Evolutionary conservation across 768 basidiomycete species (phyloP).

Genomic region (Leccinellum albellum): DNA sequence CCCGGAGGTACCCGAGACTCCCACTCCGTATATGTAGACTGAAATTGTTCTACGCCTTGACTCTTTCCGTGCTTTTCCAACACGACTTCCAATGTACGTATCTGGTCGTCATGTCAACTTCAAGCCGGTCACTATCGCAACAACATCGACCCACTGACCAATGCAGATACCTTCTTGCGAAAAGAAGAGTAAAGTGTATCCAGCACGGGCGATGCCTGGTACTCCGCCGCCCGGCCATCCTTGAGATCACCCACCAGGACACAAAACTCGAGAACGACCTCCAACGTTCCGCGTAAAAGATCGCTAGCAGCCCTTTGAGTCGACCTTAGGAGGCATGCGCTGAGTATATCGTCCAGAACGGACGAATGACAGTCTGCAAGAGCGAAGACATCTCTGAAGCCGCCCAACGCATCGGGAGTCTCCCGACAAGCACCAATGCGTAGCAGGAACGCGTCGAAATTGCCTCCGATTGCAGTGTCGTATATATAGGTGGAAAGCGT

Average conservation of each 20-base stretch:
- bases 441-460: slow-evolving; percentile 67
- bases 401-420: slow-evolving; percentile 12
- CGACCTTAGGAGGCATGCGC: slow-evolving; percentile 68
- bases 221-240: slow-evolving; percentile 54
- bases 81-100: slow-evolving; percentile 50
- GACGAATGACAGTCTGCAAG: slow-evolving; percentile 63
- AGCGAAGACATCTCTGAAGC: slow-evolving; percentile 70
- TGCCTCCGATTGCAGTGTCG: slow-evolving; percentile 76
- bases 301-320: slow-evolving; percentile 65
- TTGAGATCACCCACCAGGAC: slow-evolving; percentile 60
- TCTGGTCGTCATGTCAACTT: slow-evolving; percentile 37
- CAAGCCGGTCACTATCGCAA: neutral
- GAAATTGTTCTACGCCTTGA: slow-evolving; percentile 16
- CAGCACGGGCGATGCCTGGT: slow-evolving; percentile 55
- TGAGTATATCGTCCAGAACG: slow-evolving; percentile 71
- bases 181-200: slow-evolving; percentile 55
- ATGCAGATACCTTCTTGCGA: slow-evolving; percentile 46
- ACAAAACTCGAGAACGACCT: slow-evolving; percentile 64
- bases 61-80: slow-evolving; percentile 48
- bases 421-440: slow-evolving; percentile 31
- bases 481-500: slow-evolving; percentile 70
- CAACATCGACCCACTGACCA: slow-evolving; percentile 44
- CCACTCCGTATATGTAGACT: slow-evolving; percentile 23
- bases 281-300: slow-evolving; percentile 57
- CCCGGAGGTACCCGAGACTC: slow-evolving; percentile 41